Evolutionary conservation across 495 filamentous ascomycete genomes (phyloP).

Genomic region (Aspergillus diversus): DNA sequence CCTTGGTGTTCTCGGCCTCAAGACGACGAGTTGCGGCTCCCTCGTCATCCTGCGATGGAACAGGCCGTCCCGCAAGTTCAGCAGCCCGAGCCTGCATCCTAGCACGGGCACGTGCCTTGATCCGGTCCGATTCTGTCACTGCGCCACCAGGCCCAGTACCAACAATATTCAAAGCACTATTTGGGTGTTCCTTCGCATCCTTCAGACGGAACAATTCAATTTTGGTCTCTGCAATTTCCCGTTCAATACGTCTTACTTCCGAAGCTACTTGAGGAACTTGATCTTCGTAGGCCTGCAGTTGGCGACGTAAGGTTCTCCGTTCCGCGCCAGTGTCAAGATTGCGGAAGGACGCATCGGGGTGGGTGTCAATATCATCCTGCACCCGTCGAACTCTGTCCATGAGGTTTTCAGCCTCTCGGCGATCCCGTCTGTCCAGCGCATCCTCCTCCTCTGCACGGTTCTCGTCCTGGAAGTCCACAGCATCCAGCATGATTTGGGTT

Average conservation of each 20-base stretch:
- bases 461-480: constrained; percentile 96
- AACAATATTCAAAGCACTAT: constrained; percentile 78
- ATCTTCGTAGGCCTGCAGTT: constrained; percentile 86
- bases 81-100: constrained; percentile 99
- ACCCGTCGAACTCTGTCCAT: constrained; percentile 91
- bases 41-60: constrained; percentile 65
- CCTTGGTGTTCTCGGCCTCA: constrained; percentile 82
- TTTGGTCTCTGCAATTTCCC: constrained; percentile 87
- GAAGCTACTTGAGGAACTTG: constrained; percentile 90
- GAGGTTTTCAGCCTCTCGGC: constrained; percentile 90
- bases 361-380: constrained; percentile 93
- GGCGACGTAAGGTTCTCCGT: constrained; percentile 79
- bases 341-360: constrained; percentile 77
- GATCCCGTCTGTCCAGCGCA: constrained; percentile 84
- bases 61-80: constrained; percentile 82
- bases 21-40: constrained; percentile 78
- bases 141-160: constrained; percentile 92
- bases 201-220: constrained; percentile 92
- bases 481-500: constrained; percentile 93
- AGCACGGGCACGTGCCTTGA: constrained; percentile 92
- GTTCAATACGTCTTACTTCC: constrained; percentile 86
- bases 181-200: constrained; percentile 91
- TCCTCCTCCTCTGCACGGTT: constrained; percentile 89
- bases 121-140: constrained; percentile 89
- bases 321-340: constrained; percentile 84